phyloP scores from a whole-genome alignment of 208 protist genomes.

The Wallacemonas rigidus region DNA sequence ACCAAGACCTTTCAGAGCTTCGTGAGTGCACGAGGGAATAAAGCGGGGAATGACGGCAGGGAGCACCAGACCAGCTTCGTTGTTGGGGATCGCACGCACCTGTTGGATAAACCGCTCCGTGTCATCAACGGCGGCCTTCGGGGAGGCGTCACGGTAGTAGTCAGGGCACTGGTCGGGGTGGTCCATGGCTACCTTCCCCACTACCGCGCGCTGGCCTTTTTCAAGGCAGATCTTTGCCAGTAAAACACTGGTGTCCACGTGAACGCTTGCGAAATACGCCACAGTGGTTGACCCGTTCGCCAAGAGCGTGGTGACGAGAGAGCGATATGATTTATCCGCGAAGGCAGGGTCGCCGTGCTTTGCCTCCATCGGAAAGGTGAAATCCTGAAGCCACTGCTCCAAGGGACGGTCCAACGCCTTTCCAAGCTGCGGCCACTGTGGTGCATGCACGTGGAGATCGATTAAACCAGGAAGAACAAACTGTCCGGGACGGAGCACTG shows the following conservation, averaged over 20 bases:
- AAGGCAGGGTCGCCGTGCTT: slow-evolving; percentile 78
- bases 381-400: slow-evolving; percentile 90
- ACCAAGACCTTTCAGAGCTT: slow-evolving; percentile 81
- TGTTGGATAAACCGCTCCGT: slow-evolving; percentile 69
- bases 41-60: slow-evolving; percentile 94
- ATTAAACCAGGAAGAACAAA: slow-evolving; percentile 91
- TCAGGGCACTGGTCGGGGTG: slow-evolving; percentile 75
- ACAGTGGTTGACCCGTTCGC: slow-evolving; percentile 91
- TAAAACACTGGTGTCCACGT: slow-evolving; percentile 74
- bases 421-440: slow-evolving; percentile 90
- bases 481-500: slow-evolving; percentile 39
- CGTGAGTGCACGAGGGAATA: slow-evolving; percentile 88
- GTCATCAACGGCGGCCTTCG: slow-evolving; percentile 54
- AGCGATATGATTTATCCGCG: slow-evolving; percentile 72
- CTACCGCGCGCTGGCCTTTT: slow-evolving; percentile 86
- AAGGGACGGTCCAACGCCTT: slow-evolving; percentile 87
- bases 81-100: slow-evolving; percentile 48
- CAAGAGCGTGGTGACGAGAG: slow-evolving; percentile 75
- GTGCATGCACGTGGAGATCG: slow-evolving; percentile 94
- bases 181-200: slow-evolving; percentile 94
- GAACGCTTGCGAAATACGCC: slow-evolving; percentile 91
- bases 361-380: slow-evolving; percentile 93
- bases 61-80: slow-evolving; percentile 53
- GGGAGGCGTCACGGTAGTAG: slow-evolving; percentile 88
- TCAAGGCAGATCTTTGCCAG: slow-evolving; percentile 78